Evolutionary conservation across 108 stramenopile species (phyloP), one percentile per base, ranked within the genome.

Genomic region (Cyclotella baltica): DNA sequence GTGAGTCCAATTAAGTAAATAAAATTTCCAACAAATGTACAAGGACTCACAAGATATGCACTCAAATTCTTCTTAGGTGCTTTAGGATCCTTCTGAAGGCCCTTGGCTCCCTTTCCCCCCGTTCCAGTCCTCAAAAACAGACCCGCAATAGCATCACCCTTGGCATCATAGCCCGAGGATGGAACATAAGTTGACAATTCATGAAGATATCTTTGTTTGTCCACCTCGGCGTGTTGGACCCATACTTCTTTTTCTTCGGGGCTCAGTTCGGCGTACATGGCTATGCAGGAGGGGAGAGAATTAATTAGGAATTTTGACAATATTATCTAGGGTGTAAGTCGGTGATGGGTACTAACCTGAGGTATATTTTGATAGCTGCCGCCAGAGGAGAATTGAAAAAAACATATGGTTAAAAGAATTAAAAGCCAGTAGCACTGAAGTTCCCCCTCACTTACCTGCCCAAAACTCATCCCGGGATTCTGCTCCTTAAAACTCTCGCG

Each of bases 341-440:
- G n/a, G n/a, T n/a, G n/a, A n/a, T n/a, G n/a, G n/a, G n/a, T n/a
- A n/a, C n/a, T n/a, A n/a, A n/a, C n/a, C n/a, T 11, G 87, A 88
- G 20, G 93, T 94, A 70, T 88, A 94, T 72, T 94, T 94, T 73
- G 91, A 75, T 2, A 92, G 75, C 63, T 94, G 90, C n/a, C 91
- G 92, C 70, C 91, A 92, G 19, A 43, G 10, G 40, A 43, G 40
- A 43, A 13, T 43, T 13, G 10, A 43, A 13, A 48, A 48, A n/a
- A 48, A n/a, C 2, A 48, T 6, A n/a, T 4, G 19, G 6, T 48
- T 16, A n/a, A n/a, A n/a, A 48, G 18, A 48, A 48, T 16, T 6
- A 2, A n/a, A n/a, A 16, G 6, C 18, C n/a, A n/a, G 19, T 2
- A 48, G 18, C 2, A 48, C 18, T 16, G 19, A 48, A 6, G 6